Percentiles rank a stretch among this genome's conserved stretches.
phyloP scores from a whole-genome alignment of 805 yeast species.

The Nakazawaea peltata region DNA sequence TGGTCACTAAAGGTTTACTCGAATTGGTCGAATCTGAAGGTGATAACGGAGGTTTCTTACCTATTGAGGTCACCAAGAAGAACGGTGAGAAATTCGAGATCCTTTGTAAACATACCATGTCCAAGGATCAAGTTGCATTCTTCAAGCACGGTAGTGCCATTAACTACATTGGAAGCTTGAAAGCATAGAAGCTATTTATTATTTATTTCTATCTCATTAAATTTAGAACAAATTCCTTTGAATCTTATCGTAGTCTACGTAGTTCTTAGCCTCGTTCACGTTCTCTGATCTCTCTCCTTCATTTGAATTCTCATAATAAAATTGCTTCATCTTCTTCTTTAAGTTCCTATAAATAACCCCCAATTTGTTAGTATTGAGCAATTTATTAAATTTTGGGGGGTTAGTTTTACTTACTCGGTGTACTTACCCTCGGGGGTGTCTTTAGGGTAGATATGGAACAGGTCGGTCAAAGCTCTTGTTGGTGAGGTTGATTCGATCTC shows the following conservation, averaged over 20 bases:
- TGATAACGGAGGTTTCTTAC: conserved; percentile 76
- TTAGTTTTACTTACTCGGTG: conserved; percentile 6
- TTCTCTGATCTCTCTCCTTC: neutral
- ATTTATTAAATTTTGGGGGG: neutral
- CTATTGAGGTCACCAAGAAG: conserved; percentile 63
- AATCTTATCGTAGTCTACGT: conserved; percentile 2
- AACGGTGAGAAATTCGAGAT: conserved; percentile 66
- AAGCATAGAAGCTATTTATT: too few relatives aligned
- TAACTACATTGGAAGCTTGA: conserved; percentile 54
- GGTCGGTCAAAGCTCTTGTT: too few relatives aligned
- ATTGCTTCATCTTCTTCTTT: conserved; percentile 3
- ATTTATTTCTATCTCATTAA: neutral
- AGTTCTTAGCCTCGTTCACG: conserved; percentile 2
- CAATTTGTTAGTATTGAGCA: neutral
- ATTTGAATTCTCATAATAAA: conserved; percentile 7
- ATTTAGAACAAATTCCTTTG: conserved; percentile 2
- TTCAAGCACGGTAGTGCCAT: conserved; percentile 98
- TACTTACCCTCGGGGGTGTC: conserved; percentile 4
- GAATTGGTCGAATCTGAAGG: conserved; percentile 80
- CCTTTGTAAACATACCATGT: conserved; percentile 90
- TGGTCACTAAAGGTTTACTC: conserved; percentile 64
- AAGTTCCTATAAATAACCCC: conserved; percentile 3
- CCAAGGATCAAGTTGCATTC: conserved; percentile 90
- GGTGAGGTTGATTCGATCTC: too few relatives aligned
- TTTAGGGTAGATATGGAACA: neutral